These are phyloP conservation scores for Plasmodium malariae DNA, from an alignment of 169 alveolate genomes.

Conservation along the genomic window DNA sequence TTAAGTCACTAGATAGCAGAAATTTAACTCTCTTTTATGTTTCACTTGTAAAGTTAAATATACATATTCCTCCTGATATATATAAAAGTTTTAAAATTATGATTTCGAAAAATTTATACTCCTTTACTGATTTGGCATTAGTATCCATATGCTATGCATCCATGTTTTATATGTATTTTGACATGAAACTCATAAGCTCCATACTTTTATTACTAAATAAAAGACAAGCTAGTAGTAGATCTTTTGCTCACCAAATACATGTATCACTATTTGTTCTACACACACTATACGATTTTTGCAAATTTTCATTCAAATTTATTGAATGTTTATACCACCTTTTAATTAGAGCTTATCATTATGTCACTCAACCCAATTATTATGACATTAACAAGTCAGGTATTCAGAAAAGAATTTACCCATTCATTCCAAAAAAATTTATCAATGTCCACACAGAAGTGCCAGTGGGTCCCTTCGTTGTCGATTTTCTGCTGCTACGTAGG, in stretches of 20 bases:
- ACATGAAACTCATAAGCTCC: slow-evolving; percentile 10
- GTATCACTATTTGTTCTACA: slow-evolving; percentile 60
- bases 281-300: slow-evolving; percentile 25
- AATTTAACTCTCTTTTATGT: slow-evolving; percentile 57
- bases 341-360: slow-evolving; percentile 20
- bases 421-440: slow-evolving; percentile 22
- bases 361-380: slow-evolving; percentile 39
- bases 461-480: slow-evolving; percentile 61
- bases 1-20: slow-evolving; percentile 23
- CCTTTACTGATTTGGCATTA: slow-evolving; percentile 61
- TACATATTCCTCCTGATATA: slow-evolving; percentile 39
- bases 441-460: slow-evolving; percentile 51
- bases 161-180: slow-evolving; percentile 30
- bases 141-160: slow-evolving; percentile 57
- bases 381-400: slow-evolving; percentile 61
- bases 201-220: slow-evolving; percentile 36
- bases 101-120: slow-evolving; percentile 9
- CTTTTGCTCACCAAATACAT: slow-evolving; percentile 65
- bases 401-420: slow-evolving; percentile 59
- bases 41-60: slow-evolving; percentile 34
- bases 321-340: slow-evolving; percentile 26
- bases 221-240: slow-evolving; percentile 63
- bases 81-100: slow-evolving; percentile 18
- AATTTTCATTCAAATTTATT: slow-evolving; percentile 33
- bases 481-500: slow-evolving; percentile 12